These are phyloP conservation scores for Trebouxia sp. DNA, from an alignment of 139 green algal genomes.

Conservation along the genomic window DNA sequence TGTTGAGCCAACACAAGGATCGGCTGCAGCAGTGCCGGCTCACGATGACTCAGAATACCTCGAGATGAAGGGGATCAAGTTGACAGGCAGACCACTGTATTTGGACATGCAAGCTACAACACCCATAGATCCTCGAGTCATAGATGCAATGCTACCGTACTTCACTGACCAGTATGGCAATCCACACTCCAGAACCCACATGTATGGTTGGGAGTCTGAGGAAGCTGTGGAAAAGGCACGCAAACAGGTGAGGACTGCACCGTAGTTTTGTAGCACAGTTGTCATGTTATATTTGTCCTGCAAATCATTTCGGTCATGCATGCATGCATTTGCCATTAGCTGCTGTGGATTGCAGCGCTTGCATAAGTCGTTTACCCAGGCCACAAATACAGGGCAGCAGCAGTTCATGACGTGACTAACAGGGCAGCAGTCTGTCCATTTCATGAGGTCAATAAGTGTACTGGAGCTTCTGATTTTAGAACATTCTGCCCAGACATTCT, in stretches of 20 bases:
- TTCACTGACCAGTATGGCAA: conserved; percentile 96
- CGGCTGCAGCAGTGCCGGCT: not conserved
- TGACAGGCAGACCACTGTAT: conserved; percentile 89
- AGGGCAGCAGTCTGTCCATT: too few relatives aligned
- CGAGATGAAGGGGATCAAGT: conserved; percentile 91
- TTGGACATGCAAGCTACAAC: conserved; percentile 98
- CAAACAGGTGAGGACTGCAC: conserved; percentile 44
- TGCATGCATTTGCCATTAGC: too few relatives aligned
- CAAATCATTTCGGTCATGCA: too few relatives aligned
- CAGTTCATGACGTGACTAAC: too few relatives aligned
- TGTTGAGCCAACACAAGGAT: not conserved
- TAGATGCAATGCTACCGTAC: conserved; percentile 97
- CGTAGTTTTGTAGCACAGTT: not conserved
- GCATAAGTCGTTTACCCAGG: too few relatives aligned
- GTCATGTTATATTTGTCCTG: not conserved
- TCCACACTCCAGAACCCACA: conserved; percentile 95
- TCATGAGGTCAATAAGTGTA: too few relatives aligned
- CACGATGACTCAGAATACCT: conserved; percentile 40
- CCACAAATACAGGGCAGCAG: too few relatives aligned
- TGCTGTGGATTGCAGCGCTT: too few relatives aligned
- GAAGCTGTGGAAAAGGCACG: conserved; percentile 90
- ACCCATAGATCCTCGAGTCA: conserved; percentile 91
- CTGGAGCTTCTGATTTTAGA: too few relatives aligned
- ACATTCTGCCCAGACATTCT: too few relatives aligned
- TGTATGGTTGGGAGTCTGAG: conserved; percentile 97